Percentiles rank a stretch among this genome's conserved stretches.
Conservation (phyloP, 2,329 filamentous ascomycete species). For the Decorospora gaudefroyi region DNA sequence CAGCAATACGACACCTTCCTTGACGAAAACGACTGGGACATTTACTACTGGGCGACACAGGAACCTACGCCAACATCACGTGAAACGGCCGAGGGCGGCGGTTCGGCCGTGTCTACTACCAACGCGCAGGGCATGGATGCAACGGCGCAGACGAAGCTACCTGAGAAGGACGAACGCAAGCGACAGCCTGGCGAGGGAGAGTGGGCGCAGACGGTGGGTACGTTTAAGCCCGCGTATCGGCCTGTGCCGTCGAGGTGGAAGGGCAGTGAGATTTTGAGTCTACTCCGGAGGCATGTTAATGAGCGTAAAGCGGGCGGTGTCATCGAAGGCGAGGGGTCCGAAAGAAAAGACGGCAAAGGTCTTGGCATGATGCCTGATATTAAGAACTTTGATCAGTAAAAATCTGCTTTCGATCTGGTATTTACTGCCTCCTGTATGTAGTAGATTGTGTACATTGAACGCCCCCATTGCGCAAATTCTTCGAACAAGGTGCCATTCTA, state of each 20-base stretch:
- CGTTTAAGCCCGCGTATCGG: conserved; percentile 89
- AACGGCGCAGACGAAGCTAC: conserved; percentile 52
- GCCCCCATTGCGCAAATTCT: too few relatives aligned
- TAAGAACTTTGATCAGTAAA: conserved; percentile 52
- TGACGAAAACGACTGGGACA: conserved; percentile 99
- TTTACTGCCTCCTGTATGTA: conserved; percentile 4
- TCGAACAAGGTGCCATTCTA: neutral
- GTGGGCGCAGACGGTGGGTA: conserved; percentile 95
- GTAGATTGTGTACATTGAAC: conserved; percentile 9
- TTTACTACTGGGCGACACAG: conserved; percentile 99
- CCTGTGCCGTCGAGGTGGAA: conserved; percentile 87
- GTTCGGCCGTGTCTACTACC: conserved; percentile 50
- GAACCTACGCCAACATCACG: conserved; percentile 65
- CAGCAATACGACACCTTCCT: conserved; percentile 88
- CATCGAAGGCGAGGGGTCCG: conserved; percentile 43
- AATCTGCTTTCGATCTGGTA: neutral
- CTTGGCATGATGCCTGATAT: conserved; percentile 58
- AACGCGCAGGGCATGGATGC: conserved; percentile 53
- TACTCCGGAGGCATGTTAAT: conserved; percentile 81
- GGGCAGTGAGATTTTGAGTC: conserved; percentile 74
- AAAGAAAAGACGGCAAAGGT: conserved; percentile 45
- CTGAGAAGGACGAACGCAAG: conserved; percentile 55
- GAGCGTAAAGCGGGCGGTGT: conserved; percentile 67
- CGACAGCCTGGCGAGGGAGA: conserved; percentile 68
- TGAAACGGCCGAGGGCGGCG: conserved; percentile 60